Evolutionary conservation across 2,329 filamentous ascomycete genomes (phyloP), one percentile per base, ranked within the genome.

Genomic region (Cyphellophora europaea): DNA sequence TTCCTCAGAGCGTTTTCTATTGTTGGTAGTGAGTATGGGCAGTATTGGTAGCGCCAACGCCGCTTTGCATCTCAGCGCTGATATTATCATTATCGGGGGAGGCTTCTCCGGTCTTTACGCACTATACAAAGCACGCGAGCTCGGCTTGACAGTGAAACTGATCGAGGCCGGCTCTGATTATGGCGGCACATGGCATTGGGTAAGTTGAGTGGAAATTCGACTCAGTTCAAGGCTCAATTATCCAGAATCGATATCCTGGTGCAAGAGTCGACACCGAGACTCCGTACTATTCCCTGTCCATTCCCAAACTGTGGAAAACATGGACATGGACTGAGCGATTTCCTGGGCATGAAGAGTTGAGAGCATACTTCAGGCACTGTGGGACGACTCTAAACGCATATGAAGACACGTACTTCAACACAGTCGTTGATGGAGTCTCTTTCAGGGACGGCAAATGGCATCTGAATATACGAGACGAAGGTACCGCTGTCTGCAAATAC

Each of bases 261-360:
- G 65, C 65, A 5, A 51, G 65, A 11, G 65, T 67, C 3, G 65
- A 68, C 36, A 61, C 57, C 0, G 52, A 49, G 64, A 53, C 8
- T 72, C 11, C 18, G 0, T 58, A 65, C 35, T 76, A 76, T 40
- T 62, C 75, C 43, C 67, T 69, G 35, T 68, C 62, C 2, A 67
- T 65, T 49, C 69, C 69, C 0, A 60, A 65, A 19, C 53, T 65
- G 3, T 67, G 55, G 49, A 53, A 60, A 15, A 56, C 59, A 29
- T 74, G 62, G 58, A 57, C 53, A 12, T 73, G 65, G 58, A 51
- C 52, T 6, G 50, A 61, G 41, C 48, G 53, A 19, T 67, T 60
- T 35, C 61, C 65, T 2, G 49, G 37, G 14, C 52, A 56, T 34
- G 44, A 45, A 4, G 61, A 67, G 42, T 36, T 67, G 4, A 50